Conservation (phyloP, 177 flowering plant species). For the Vitis hybrid region DNA sequence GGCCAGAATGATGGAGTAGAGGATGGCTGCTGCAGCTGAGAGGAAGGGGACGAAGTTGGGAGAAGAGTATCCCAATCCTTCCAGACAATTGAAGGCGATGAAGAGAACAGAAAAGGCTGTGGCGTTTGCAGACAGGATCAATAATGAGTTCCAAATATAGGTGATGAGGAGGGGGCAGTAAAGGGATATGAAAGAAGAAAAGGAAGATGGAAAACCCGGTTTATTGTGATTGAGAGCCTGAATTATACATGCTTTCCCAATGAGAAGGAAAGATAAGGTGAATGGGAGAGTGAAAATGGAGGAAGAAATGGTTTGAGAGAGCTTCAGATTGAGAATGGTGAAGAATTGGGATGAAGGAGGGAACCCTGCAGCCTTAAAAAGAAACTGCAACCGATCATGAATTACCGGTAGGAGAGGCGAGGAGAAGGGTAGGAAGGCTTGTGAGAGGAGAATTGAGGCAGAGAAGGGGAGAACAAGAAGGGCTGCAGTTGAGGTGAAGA, state of each 20-base stretch:
- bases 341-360: conserved; percentile 51
- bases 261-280: conserved; percentile 57
- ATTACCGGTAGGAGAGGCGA: conserved; percentile 29
- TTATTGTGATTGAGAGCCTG: conserved; percentile 22
- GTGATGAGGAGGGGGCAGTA: conserved; percentile 33
- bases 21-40: conserved; percentile 33
- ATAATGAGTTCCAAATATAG: conserved; percentile 25
- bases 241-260: conserved; percentile 52
- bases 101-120: conserved; percentile 37
- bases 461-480: conserved; percentile 57
- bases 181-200: conserved; percentile 23
- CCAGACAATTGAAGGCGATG: conserved; percentile 25
- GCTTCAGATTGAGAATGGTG: conserved; percentile 48
- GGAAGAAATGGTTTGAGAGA: conserved; percentile 61
- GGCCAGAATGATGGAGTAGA: conserved; percentile 42
- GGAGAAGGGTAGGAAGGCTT: conserved; percentile 32
- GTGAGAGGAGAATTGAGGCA: conserved; percentile 53
- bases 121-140: conserved; percentile 41
- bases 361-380: conserved; percentile 67
- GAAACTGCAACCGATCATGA: conserved; percentile 36
- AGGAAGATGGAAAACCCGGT: conserved; percentile 9
- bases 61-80: conserved; percentile 23
- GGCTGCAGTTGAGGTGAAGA: conserved; percentile 42
- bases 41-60: conserved; percentile 19
- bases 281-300: conserved; percentile 59